phyloP scores from a whole-genome alignment of 192 early-diverging fungal species.

The Linnemannia exigua region DNA sequence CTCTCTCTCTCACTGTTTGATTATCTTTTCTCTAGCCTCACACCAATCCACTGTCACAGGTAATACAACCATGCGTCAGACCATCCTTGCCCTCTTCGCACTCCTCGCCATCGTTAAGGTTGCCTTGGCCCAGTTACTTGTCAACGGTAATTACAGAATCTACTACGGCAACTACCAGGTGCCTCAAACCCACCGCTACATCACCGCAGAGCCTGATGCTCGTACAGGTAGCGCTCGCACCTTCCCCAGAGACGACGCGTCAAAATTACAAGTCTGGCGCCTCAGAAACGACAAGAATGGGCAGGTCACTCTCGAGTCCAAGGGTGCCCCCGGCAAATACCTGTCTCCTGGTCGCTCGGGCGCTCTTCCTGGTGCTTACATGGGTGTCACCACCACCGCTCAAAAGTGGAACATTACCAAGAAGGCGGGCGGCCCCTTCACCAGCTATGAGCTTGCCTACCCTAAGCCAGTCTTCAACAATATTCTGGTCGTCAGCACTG shows the following conservation, averaged over 20 bases:
- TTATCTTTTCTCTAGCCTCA: too few species aligned
- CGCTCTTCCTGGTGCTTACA: constrained; percentile 14
- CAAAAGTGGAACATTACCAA: constrained; percentile 20
- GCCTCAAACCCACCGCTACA: constrained; percentile 6
- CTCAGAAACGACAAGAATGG: constrained; percentile 3
- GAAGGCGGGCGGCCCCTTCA: constrained; percentile 18
- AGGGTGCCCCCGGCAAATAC: constrained; percentile 7
- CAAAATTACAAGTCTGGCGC: constrained; percentile 8
- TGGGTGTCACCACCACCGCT: constrained; percentile 24
- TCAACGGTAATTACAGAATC: not conserved
- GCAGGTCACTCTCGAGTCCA: constrained; percentile 18
- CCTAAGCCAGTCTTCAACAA: constrained; percentile 18
- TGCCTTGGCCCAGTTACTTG: constrained; percentile 7
- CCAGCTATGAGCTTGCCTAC: constrained; percentile 20
- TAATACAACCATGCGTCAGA: constrained; percentile 18
- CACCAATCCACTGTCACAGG: too few species aligned
- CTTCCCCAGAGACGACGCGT: not conserved
- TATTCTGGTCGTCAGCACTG: constrained; percentile 11
- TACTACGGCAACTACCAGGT: constrained; percentile 29
- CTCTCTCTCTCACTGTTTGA: too few species aligned
- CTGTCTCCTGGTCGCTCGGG: constrained; percentile 20
- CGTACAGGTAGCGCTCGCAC: not conserved
- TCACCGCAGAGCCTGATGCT: constrained; percentile 23
- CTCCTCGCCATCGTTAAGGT: constrained; percentile 7
- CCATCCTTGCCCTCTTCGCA: constrained; percentile 1